These are phyloP conservation scores for Rhizopus delemar DNA, from an alignment of 371 early-diverging fungal species.

Conservation along the genomic window DNA sequence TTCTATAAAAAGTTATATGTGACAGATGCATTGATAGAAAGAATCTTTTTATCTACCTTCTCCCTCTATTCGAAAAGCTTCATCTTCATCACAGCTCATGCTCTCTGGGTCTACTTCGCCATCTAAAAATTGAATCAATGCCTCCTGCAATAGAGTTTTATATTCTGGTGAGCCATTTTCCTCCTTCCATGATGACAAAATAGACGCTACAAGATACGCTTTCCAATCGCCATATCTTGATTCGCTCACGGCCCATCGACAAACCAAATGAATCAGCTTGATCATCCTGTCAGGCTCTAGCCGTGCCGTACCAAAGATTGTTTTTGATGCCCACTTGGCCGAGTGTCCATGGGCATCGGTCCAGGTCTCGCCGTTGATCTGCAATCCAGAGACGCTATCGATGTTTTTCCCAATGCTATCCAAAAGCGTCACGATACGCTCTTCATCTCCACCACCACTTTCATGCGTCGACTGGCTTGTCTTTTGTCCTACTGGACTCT, in stretches of 20 bases:
- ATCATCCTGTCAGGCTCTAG: slow-evolving; percentile 16
- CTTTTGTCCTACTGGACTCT: background rate
- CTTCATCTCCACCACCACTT: slow-evolving; percentile 32
- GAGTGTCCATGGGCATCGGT: slow-evolving; percentile 37
- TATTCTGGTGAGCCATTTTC: slow-evolving; percentile 21
- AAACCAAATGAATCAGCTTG: slow-evolving; percentile 40
- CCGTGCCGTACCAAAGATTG: slow-evolving; percentile 29
- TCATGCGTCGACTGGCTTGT: background rate
- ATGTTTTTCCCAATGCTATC: slow-evolving; percentile 43
- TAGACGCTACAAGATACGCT: slow-evolving; percentile 55
- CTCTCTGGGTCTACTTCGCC: slow-evolving; percentile 16
- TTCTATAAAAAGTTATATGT: background rate
- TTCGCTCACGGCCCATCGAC: slow-evolving; percentile 63
- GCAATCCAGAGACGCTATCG: slow-evolving; percentile 35
- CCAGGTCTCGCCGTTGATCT: slow-evolving; percentile 40
- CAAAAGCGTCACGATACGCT: slow-evolving; percentile 39
- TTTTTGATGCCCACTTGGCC: slow-evolving; percentile 28
- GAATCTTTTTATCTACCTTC: slow-evolving; percentile 9
- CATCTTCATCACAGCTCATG: background rate
- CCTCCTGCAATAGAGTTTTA: slow-evolving; percentile 42
- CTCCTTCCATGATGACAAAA: slow-evolving; percentile 55
- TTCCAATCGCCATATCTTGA: slow-evolving; percentile 62
- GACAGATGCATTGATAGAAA: background rate
- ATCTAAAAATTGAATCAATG: slow-evolving; percentile 48
- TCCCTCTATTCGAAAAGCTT: slow-evolving; percentile 7